These are phyloP conservation scores for Daldinia caldariorum DNA, from an alignment of 495 filamentous ascomycete species.

Conservation along the genomic window DNA sequence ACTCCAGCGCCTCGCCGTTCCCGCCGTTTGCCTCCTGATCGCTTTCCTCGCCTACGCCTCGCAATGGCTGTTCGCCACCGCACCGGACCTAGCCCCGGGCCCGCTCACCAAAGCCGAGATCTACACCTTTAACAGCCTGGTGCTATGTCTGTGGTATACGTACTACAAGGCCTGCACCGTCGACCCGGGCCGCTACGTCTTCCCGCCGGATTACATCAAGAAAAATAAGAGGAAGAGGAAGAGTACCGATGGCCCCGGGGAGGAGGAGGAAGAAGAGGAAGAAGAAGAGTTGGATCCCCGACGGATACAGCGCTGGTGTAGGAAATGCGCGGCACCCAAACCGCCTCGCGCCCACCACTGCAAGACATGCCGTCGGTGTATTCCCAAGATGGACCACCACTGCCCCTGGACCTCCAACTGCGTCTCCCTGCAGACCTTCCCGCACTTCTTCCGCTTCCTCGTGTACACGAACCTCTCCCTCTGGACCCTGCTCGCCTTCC, in stretches of 20 bases:
- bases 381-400: conserved; percentile 98
- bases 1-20: conserved; percentile 66
- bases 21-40: conserved; percentile 74
- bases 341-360: conserved; percentile 94
- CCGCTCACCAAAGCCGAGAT: conserved; percentile 69
- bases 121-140: conserved; percentile 76
- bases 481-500: conserved; percentile 64
- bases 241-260: conserved; percentile 15
- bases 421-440: conserved; percentile 88
- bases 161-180: conserved; percentile 81
- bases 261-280: conserved; percentile 11
- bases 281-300: not conserved
- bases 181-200: conserved; percentile 72
- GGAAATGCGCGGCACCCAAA: conserved; percentile 83
- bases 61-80: conserved; percentile 77
- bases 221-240: conserved; percentile 19
- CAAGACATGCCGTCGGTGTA: conserved; percentile 85
- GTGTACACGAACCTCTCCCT: conserved; percentile 78
- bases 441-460: conserved; percentile 90
- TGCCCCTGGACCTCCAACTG: conserved; percentile 97
- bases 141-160: conserved; percentile 78
- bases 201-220: conserved; percentile 40
- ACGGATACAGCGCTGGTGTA: conserved; percentile 71
- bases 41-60: conserved; percentile 84
- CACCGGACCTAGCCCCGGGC: conserved; percentile 69